Evolutionary conservation across 169 alveolate species (phyloP), one percentile per base, ranked within the genome.

Genomic region (Plasmodium adleri): DNA sequence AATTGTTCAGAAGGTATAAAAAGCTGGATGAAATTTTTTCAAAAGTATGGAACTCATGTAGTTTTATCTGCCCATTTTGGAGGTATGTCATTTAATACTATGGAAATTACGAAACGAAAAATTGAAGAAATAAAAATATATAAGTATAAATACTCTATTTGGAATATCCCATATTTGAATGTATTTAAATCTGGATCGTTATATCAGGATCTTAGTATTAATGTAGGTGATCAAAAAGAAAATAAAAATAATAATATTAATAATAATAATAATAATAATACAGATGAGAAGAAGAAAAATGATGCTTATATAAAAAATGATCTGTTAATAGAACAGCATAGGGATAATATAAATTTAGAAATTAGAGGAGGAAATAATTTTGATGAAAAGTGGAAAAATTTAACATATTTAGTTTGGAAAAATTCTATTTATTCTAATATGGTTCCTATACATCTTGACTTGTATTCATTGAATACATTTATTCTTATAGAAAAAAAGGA

Each of bases 31-130:
- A 70, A 89, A 50, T 92, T 94, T 88, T 94, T 94, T 88, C 74
- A 72, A 80, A 66, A 85, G 17, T 94, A 89, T 76, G 96, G 96
- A 49, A 94, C 96, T 10, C 96, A 94, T 74, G 59, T 94, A 15
- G 49, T 78, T 39, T 4, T 78, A 43, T 63, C 89, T 26, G 89
- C 89, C 6, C 89, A 78, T 22, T 78, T 78, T 49, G 89, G 89
- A 15, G 89, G 78, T 39, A 66, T 43, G 58, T 39, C 89, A 20
- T 52, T 78, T 24, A 78, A 78, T 20, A n/a, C 89, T 20, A 13
- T 78, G 45, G 89, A 78, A 59, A 50, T 78, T 64, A 47, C 89
- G 17, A 1, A 52, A 24, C 56, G 59, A 2, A 78, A 66, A 45
- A 50, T 66, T 22, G 89, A 78, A 52, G 78, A 78, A 52, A 43